Conservation (phyloP, 352 stramenopile genomes). For the Phytophthora podocarpi region DNA sequence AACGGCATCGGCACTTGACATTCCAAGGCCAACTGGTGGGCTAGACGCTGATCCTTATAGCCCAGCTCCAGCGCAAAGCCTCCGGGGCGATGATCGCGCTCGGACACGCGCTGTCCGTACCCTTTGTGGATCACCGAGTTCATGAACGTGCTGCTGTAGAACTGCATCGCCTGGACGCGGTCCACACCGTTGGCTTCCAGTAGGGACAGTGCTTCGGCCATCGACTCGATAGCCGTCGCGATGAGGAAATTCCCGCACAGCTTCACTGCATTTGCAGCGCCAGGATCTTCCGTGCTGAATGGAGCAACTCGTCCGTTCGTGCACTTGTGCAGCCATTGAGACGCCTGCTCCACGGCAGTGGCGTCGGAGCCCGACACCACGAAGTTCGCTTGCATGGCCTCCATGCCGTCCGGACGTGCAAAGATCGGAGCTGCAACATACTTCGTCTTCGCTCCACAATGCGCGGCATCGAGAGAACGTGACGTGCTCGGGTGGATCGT, state of each 20-base stretch:
- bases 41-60: constrained; percentile 74
- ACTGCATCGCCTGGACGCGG: constrained; percentile 71
- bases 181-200: constrained; percentile 76
- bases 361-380: constrained; percentile 54
- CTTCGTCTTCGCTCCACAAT: constrained; percentile 31
- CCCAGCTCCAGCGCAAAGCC: constrained; percentile 77
- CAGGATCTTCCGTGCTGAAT: constrained; percentile 61
- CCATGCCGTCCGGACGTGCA: constrained; percentile 71
- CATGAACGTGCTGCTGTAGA: constrained; percentile 83
- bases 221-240: constrained; percentile 75
- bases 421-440: constrained; percentile 78
- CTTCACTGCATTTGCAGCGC: constrained; percentile 78
- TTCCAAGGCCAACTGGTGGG: constrained; percentile 60
- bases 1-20: constrained; percentile 77
- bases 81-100: constrained; percentile 73
- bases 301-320: constrained; percentile 49
- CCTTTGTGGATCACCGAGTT: constrained; percentile 83
- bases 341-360: constrained; percentile 39
- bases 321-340: constrained; percentile 40
- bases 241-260: constrained; percentile 87
- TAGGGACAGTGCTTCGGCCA: constrained; percentile 72
- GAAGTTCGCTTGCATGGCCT: constrained; percentile 71
- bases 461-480: constrained; percentile 41
- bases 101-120: constrained; percentile 77
- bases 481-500: constrained; percentile 73